Percentiles rank a stretch among this genome's conserved stretches.
Evolutionary conservation across 2,329 filamentous ascomycete genomes (phyloP).

Genomic region (Fusarium stilboides): DNA sequence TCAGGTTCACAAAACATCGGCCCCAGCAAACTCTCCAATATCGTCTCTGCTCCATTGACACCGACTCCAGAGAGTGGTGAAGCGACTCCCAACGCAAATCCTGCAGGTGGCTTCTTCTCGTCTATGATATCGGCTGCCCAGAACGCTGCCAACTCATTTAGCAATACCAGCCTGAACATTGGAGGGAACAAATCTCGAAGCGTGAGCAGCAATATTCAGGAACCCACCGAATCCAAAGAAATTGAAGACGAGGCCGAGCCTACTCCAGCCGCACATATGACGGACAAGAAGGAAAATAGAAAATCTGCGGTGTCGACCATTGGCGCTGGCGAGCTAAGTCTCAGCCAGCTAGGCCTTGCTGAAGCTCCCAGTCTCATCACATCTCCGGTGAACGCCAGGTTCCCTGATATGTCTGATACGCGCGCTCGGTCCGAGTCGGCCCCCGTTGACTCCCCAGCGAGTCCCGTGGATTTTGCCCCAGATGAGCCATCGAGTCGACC

Average conservation of each 20-base stretch:
- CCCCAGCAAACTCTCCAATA: constrained; percentile 90
- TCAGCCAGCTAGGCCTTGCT: constrained; percentile 87
- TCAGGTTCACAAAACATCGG: constrained; percentile 70
- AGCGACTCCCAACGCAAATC: constrained; percentile 67
- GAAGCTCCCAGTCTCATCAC: constrained; percentile 70
- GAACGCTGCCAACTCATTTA: constrained; percentile 85
- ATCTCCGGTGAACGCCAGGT: constrained; percentile 71
- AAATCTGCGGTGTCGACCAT: constrained; percentile 89
- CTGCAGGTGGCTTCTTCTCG: constrained; percentile 84
- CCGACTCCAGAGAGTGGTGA: constrained; percentile 79
- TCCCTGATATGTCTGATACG: constrained; percentile 64
- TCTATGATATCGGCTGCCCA: constrained; percentile 94
- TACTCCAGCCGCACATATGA: constrained; percentile 52
- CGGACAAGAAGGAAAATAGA: constrained; percentile 66
- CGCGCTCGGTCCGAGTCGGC: constrained; percentile 72
- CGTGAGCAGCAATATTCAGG: constrained; percentile 46
- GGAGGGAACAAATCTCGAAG: constrained; percentile 58
- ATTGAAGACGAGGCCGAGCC: constrained; percentile 61
- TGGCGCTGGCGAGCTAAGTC: constrained; percentile 88
- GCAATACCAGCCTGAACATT: constrained; percentile 72
- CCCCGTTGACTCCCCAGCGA: constrained; percentile 62
- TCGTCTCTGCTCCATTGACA: constrained; percentile 79
- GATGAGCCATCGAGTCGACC: constrained; percentile 60
- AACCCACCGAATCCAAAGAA: constrained; percentile 44
- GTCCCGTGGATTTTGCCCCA: constrained; percentile 47